Percentiles rank a stretch among this genome's conserved stretches.
phyloP scores from a whole-genome alignment of 495 filamentous ascomycete species.

The Talaromyces liani region DNA sequence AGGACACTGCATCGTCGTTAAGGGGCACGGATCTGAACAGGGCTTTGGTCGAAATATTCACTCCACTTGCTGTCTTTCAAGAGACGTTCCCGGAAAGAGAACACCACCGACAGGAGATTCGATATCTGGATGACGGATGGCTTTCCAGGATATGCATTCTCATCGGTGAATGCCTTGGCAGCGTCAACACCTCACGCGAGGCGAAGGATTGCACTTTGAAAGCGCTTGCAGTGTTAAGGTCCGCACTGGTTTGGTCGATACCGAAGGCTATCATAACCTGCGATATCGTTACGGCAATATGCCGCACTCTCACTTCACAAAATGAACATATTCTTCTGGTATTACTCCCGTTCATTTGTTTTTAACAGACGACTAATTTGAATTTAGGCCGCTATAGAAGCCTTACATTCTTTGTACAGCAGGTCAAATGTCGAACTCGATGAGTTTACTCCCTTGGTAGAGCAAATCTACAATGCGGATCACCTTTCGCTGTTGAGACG shows the following conservation, averaged over 20 bases:
- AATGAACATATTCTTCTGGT: conserved; percentile 72
- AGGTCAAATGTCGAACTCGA: conserved; percentile 66
- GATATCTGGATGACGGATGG: conserved; percentile 82
- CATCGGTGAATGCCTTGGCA: conserved; percentile 63
- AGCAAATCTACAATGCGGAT: conserved; percentile 65
- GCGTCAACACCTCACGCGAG: conserved; percentile 55
- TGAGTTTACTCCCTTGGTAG: conserved; percentile 71
- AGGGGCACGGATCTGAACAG: conserved; percentile 78
- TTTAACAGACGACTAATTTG: conserved; percentile 15
- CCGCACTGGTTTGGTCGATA: conserved; percentile 74
- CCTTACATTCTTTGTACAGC: conserved; percentile 72
- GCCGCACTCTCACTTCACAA: conserved; percentile 62
- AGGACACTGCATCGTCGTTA: conserved; percentile 76
- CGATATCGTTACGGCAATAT: conserved; percentile 63
- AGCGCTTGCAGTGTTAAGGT: conserved; percentile 65
- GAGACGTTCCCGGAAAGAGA: conserved; percentile 66
- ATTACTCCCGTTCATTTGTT: conserved; percentile 8
- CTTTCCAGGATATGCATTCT: conserved; percentile 67
- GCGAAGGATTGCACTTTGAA: conserved; percentile 58
- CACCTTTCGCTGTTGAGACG: conserved; percentile 64
- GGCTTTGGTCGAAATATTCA: conserved; percentile 88
- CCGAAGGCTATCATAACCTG: conserved; percentile 69
- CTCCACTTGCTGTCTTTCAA: conserved; percentile 63
- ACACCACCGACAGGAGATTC: conserved; percentile 48
- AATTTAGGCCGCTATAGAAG: conserved; percentile 69